Conservation (phyloP, 495 filamentous ascomycete species). For the Neurospora discreta region DNA sequence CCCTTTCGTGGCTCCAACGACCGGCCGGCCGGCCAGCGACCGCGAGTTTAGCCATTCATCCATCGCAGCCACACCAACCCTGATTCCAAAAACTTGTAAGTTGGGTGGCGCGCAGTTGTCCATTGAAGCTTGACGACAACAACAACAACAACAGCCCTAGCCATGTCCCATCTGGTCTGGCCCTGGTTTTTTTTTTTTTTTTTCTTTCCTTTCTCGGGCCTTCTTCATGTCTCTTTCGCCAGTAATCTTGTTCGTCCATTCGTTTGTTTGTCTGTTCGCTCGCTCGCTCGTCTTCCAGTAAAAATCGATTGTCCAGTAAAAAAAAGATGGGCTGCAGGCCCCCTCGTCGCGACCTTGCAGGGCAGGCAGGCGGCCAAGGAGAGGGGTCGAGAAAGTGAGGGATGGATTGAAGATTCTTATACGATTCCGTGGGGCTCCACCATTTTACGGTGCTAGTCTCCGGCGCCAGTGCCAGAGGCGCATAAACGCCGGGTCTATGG, state of each 20-base stretch:
- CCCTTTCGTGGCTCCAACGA: neutral
- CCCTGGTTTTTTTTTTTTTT: too few species aligned
- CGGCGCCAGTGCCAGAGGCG: neutral
- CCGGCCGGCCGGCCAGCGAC: neutral
- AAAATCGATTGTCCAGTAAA: neutral
- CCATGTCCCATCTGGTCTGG: neutral
- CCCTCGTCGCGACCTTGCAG: neutral
- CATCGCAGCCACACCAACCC: neutral
- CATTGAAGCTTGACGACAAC: neutral
- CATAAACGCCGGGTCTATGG: neutral
- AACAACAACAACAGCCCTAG: neutral
- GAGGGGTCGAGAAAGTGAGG: neutral
- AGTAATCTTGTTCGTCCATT: neutral
- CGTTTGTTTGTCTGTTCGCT: neutral
- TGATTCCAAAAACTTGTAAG: neutral
- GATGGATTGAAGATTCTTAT: neutral
- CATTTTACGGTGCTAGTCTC: neutral
- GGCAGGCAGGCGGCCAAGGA: neutral
- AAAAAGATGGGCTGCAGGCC: neutral
- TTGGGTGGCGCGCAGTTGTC: neutral
- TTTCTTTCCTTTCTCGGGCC: neutral
- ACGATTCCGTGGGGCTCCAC: neutral
- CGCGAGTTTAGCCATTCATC: neutral
- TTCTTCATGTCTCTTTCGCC: neutral
- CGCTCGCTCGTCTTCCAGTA: neutral